Percentiles rank a stretch among this genome's conserved stretches.
phyloP scores from a whole-genome alignment of 2,329 filamentous ascomycete species.

The Monosporascus sp. region DNA sequence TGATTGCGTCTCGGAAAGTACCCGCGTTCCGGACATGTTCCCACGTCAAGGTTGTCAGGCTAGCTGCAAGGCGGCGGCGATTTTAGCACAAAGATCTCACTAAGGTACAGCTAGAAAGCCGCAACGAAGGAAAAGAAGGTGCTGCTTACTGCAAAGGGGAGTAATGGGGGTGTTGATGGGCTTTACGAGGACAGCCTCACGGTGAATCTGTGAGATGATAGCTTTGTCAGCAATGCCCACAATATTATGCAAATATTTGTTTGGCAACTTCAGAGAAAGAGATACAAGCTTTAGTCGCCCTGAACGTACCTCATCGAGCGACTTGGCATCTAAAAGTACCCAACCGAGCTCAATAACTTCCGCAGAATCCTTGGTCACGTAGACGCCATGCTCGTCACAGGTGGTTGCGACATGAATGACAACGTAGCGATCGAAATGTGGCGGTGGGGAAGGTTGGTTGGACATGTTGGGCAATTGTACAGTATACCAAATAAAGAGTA shows the following conservation, averaged over 20 bases:
- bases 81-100: conserved; percentile 1
- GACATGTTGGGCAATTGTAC: conserved; percentile 33
- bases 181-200: conserved; percentile 95
- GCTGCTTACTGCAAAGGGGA: conserved; percentile 89
- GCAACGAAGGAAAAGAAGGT: conserved; percentile 11
- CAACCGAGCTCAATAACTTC: conserved; percentile 99
- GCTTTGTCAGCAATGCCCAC: conserved; percentile 4
- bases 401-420: conserved; percentile 98
- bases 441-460: conserved; percentile 48
- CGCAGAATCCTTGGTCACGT: conserved; percentile 98
- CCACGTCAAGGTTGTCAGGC: conserved; percentile 96
- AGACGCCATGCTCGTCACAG: conserved; percentile 98
- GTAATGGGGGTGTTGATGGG: conserved; percentile 98
- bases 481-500: conserved; percentile 10
- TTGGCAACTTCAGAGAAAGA: no score
- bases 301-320: conserved; percentile 77
- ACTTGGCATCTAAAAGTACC: conserved; percentile 91
- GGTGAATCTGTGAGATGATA: conserved; percentile 64
- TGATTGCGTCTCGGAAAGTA: conserved; percentile 94
- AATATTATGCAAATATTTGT: no score
- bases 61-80: conserved; percentile 54
- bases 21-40: conserved; percentile 97
- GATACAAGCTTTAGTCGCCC: neutral
- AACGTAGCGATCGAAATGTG: conserved; percentile 89
- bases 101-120: neutral